phyloP scores from a whole-genome alignment of 2,329 filamentous ascomycete species.

The Fusarium verrucosum region DNA sequence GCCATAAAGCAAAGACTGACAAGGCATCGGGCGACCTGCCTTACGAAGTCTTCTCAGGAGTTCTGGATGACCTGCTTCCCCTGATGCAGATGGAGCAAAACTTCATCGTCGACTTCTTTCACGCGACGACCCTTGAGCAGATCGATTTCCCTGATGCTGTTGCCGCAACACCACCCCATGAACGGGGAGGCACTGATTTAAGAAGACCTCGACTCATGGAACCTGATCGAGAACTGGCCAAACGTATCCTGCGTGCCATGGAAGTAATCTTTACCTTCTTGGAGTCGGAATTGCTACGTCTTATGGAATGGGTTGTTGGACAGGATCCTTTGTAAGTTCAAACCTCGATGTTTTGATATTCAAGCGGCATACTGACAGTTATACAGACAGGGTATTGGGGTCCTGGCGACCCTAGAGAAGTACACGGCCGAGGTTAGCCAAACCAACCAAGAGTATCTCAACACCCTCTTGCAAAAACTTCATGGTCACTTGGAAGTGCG shows the following conservation, averaged over 20 bases:
- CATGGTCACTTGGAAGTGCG: conserved; percentile 77
- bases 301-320: conserved; percentile 85
- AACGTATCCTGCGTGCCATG: conserved; percentile 85
- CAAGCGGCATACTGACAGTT: conserved; percentile 25
- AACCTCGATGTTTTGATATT: neutral
- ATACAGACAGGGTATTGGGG: conserved; percentile 83
- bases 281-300: conserved; percentile 76
- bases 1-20: conserved; percentile 59
- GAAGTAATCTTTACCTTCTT: conserved; percentile 88
- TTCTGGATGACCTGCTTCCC: conserved; percentile 82
- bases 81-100: conserved; percentile 94
- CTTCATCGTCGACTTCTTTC: conserved; percentile 97
- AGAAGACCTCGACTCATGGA: conserved; percentile 82
- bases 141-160: conserved; percentile 87
- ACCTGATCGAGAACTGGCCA: conserved; percentile 86
- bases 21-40: conserved; percentile 71
- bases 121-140: conserved; percentile 84
- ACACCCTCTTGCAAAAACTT: conserved; percentile 80
- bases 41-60: conserved; percentile 82
- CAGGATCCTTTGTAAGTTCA: conserved; percentile 80
- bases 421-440: conserved; percentile 83
- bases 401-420: conserved; percentile 82
- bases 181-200: conserved; percentile 77
- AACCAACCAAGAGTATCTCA: conserved; percentile 91
- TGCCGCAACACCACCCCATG: conserved; percentile 68